Evolutionary conservation across 2,329 filamentous ascomycete species (phyloP), one percentile per base, ranked within the genome.

Genomic region (Hortaea werneckii): DNA sequence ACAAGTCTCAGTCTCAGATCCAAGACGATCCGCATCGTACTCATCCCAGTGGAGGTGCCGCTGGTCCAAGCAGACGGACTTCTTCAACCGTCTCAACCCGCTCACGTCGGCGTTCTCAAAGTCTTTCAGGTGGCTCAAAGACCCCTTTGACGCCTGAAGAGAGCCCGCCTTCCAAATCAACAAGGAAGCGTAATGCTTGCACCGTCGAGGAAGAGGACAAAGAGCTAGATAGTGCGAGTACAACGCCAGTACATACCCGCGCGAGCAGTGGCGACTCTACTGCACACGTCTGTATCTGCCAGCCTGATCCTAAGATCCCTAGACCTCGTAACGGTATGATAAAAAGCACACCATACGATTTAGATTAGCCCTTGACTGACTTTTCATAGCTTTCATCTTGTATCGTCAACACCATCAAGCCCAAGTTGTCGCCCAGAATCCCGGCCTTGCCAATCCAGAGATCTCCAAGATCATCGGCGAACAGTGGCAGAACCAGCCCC

Each of bases 401-500:
- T 98, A 95, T 71, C 87, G 92, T 35, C 89, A 96, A 64, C 85
- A 94, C 65, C 83, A 92, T 59, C 90, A 96, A 66, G 80, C 85
- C 12, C 74, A 79, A 41, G 87, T 96, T 42, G 84, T 89, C 34
- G 75, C 81, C 44, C 77, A 86, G 56, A 79, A 95, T 59, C 90
- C 89, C n/a, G 85, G 87, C 39, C 78, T 95, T 53, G 82, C 89
- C 40, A 96, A 96, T 66, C 90, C 90, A 3, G 87, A 95, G 43
- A 94, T 96, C 57, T 95, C 90, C 54, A 95, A 95, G 68, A 94
- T 96, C 57, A 94, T 96, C 56, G 90, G 90, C 43, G 80, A 87
- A 64, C 83, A 89, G 77, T 98, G 92, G 92, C 81, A 83, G 59
- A 77, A 80, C 46, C 82, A 94, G 60, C 69, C 80, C 3, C 76